These are phyloP conservation scores for Phaffomyces opuntiae DNA, from an alignment of 805 yeast species.

Conservation along the genomic window DNA sequence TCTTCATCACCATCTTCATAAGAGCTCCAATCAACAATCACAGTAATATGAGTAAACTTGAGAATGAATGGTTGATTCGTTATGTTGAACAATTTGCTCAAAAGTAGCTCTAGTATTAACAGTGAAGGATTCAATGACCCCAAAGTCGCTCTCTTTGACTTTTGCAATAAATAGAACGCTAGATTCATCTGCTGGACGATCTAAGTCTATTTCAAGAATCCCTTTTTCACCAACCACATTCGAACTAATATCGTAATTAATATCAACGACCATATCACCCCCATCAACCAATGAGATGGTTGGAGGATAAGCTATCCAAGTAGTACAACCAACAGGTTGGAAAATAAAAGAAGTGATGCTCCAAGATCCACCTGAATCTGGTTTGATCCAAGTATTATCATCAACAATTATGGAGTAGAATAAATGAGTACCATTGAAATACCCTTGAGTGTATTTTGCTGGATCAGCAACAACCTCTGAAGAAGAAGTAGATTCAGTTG, in stretches of 20 bases:
- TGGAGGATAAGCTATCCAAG: background rate
- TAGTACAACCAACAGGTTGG: background rate
- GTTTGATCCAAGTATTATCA: no score
- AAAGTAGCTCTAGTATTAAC: background rate
- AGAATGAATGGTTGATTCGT: background rate
- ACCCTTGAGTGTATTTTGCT: no score
- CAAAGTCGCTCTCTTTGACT: no score
- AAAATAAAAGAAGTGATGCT: background rate
- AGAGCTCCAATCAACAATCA: background rate
- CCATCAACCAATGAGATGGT: background rate
- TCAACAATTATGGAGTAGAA: no score
- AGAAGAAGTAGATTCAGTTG: no score
- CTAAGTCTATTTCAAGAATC: background rate
- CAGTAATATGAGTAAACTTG: background rate
- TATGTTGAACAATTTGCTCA: background rate
- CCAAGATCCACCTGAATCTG: no score
- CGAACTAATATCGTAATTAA: background rate
- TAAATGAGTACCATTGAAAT: no score
- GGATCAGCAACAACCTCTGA: no score
- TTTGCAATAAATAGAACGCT: no score
- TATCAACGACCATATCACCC: background rate
- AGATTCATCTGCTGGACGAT: background rate
- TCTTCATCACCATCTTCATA: background rate
- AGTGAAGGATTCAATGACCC: background rate
- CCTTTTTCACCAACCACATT: background rate